Conservation (phyloP, 352 stramenopile species). For the Pythium phragmiticola region DNA sequence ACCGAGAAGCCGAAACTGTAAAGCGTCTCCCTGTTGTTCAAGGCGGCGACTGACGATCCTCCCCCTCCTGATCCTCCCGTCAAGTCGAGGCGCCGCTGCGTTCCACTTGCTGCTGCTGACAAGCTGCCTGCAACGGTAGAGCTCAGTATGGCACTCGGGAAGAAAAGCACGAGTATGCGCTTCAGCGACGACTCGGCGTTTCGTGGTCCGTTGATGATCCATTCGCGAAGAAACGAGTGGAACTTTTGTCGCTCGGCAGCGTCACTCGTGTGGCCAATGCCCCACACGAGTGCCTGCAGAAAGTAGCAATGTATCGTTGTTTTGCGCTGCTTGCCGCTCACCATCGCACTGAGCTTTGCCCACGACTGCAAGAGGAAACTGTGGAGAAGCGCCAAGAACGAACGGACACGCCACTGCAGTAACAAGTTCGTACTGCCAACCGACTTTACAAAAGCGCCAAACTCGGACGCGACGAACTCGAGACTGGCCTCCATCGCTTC, state of each 20-base stretch:
- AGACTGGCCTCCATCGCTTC: conserved; percentile 46
- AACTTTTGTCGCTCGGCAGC: conserved; percentile 55
- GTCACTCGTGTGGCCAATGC: conserved; percentile 52
- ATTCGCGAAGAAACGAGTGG: conserved; percentile 56
- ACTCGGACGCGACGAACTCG: conserved; percentile 43
- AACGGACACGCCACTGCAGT: conserved; percentile 26
- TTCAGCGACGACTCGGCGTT: conserved; percentile 55
- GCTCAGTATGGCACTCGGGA: conserved; percentile 37
- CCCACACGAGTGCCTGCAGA: conserved; percentile 72
- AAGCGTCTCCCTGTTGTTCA: conserved; percentile 41
- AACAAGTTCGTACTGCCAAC: neutral
- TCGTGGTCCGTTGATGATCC: conserved; percentile 50
- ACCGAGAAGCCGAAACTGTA: conserved; percentile 70
- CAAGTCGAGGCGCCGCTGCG: conserved; percentile 20
- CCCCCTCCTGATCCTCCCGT: conserved; percentile 6
- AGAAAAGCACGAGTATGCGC: conserved; percentile 47
- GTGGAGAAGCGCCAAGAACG: conserved; percentile 44
- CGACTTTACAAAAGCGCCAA: conserved; percentile 21
- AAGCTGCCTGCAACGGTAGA: conserved; percentile 14
- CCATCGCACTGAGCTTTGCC: conserved; percentile 51
- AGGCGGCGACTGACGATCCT: neutral
- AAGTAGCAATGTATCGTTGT: conserved; percentile 65
- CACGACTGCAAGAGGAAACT: conserved; percentile 52
- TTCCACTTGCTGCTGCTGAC: neutral
- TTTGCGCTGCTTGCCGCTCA: conserved; percentile 58